phyloP scores from a whole-genome alignment of 31 red algal species.

The Asparagopsis taxiformis region DNA sequence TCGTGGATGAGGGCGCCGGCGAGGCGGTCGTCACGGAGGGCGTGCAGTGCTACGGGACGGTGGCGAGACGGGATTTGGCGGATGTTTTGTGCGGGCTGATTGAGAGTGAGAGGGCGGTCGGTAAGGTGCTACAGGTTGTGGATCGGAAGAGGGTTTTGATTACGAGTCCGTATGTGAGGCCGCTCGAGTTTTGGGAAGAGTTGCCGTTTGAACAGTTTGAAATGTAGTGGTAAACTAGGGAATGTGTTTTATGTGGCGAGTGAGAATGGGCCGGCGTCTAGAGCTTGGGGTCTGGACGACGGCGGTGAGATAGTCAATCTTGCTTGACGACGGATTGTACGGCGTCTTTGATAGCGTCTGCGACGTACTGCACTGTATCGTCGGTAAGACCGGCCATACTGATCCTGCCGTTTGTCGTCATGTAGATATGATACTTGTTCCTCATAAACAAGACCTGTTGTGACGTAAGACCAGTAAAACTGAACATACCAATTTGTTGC shows the following conservation, averaged over 20 bases:
- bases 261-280: not conserved
- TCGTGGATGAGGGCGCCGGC: slow-evolving; percentile 47
- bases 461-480: slow-evolving; percentile 75
- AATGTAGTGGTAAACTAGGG: slow-evolving; percentile 16
- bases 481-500: slow-evolving; percentile 97
- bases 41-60: slow-evolving; percentile 59
- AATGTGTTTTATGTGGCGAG: slow-evolving; percentile 2
- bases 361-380: slow-evolving; percentile 73
- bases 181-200: slow-evolving; percentile 82
- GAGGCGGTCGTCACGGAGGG: slow-evolving; percentile 58
- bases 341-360: slow-evolving; percentile 89
- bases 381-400: slow-evolving; percentile 88
- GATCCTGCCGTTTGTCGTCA: slow-evolving; percentile 90
- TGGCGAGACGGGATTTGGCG: slow-evolving; percentile 56
- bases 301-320: slow-evolving; percentile 18
- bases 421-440: slow-evolving; percentile 88
- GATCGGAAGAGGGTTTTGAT: slow-evolving; percentile 54
- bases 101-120: slow-evolving; percentile 36
- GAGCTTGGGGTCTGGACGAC: not conserved
- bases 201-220: slow-evolving; percentile 60
- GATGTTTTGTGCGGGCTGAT: slow-evolving; percentile 26
- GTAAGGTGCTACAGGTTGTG: slow-evolving; percentile 61
- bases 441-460: slow-evolving; percentile 76
- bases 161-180: slow-evolving; percentile 69
- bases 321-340: slow-evolving; percentile 44